Evolutionary conservation across 163 green algal genomes (phyloP).

Genomic region (Prototheca wickerhamii): DNA sequence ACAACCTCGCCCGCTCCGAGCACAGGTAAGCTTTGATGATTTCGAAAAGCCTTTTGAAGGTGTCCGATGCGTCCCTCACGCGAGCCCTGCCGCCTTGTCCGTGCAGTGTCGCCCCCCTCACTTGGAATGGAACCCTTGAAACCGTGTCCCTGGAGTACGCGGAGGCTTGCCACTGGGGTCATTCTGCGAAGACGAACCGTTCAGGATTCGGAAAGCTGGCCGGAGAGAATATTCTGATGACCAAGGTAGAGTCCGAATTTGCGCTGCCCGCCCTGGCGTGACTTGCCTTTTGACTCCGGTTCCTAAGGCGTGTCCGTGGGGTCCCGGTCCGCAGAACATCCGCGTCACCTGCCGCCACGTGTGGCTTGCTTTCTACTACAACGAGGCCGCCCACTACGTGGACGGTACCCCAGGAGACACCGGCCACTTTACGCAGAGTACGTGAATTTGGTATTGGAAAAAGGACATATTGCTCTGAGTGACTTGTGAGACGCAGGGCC

Average conservation of each 20-base stretch:
- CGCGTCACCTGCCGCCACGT: neutral
- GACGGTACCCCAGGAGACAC: neutral
- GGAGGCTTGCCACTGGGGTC: neutral
- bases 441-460: too few relatives aligned
- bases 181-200: neutral
- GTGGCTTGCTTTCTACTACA: neutral
- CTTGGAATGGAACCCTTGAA: neutral
- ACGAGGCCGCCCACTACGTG: neutral
- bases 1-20: neutral
- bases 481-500: too few relatives aligned
- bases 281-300: too few relatives aligned
- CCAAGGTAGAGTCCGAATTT: too few relatives aligned
- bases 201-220: neutral
- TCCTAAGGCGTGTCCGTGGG: too few relatives aligned
- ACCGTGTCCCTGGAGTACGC: neutral
- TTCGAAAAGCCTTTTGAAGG: too few relatives aligned
- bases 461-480: too few relatives aligned
- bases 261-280: too few relatives aligned
- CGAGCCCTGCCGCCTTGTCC: too few relatives aligned
- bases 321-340: neutral
- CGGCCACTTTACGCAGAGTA: conserved; percentile 1
- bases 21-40: neutral
- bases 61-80: too few relatives aligned
- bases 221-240: neutral
- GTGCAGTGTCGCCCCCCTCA: neutral